Evolutionary conservation across 2,329 filamentous ascomycete species (phyloP), one percentile per base, ranked within the genome.

Genomic region (Verticillium longisporum): DNA sequence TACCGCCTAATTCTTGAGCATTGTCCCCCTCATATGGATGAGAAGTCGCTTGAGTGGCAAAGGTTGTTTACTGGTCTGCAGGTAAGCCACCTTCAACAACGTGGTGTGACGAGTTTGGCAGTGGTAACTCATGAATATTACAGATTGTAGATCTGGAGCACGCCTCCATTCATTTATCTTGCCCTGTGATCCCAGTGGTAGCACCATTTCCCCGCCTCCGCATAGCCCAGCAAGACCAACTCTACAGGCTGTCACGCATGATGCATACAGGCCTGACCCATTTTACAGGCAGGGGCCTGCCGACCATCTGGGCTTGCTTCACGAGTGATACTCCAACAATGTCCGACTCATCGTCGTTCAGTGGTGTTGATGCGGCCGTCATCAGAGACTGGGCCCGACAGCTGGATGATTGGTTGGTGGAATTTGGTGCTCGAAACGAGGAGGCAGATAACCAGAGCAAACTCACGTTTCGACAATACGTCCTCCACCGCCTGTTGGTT

Each of bases 71-170:
- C 71, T 9, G 72, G 71, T 3, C 57, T 69, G 7, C 26, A 68
- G 67, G 62, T 65, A 61, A 2, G 45, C 15, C n/a, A 21, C 45
- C 21, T 53, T 2, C 2, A 3, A 31, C 5, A 32, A 34, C 6
- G 1, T 0, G 26, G n/a, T 6, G 31, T 3, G 2, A n/a, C n/a
- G 26, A 2, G 50, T 64, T 31, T 31, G 26, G 7, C 54, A 4
- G 15, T 34, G 5, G 26, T 26, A 18, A 53, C 31, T 34, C 13
- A 33, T 21, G 13, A 21, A 68, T 70, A 7, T 64, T 73, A 15
- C 71, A 77, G 68, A 78, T 78, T 41, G 74, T 78, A 32, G 76
- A 78, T 54, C 68, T 79, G 9, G 76, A 79, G 63, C 76, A 79
- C 62, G 75, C 76, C 2, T 77, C 75, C 13, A 70, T 78, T 5